Base-by-base conservation (phyloP, 2,329 filamentous ascomycete species). In the Pseudocercospora vitis region DNA sequence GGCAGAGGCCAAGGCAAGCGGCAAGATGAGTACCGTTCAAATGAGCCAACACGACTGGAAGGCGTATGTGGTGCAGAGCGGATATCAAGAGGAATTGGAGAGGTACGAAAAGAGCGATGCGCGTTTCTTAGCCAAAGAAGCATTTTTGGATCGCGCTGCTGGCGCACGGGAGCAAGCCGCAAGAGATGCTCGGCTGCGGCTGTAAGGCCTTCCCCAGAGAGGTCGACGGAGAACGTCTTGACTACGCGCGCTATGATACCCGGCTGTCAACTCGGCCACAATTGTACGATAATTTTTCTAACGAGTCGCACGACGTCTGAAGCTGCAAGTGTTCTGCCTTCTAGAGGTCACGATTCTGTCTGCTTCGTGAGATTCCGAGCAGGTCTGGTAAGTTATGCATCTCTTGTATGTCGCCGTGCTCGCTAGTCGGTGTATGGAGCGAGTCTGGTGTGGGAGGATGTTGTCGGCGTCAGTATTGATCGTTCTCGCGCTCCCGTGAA, bases 11-110 rank as follows among this genome's bases (percentile, higher is more conserved):
- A 71, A 59, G 66, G 65, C 55, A 61, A 79, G 63, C 18, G 78
- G 80, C 53, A 85, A 84, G 64, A 78, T 86, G 71, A 86, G 84
- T 60, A 84, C 83, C 0, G 81, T 86, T 46, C 82, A 85, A 69
- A 86, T 86, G 69, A 84, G 80, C 24, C 78, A 82, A 49, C 71
- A 85, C 63, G 83, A 86, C 62, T 86, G 83, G 83, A 82, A 81
- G 16, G 77, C 78, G 8, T 84, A 83, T 63, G 83, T 86, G 33
- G 81, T 84, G 64, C 71, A 79, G 49, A 77, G 78, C 45, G 79
- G 80, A 40, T 82, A 82, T 24, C 78, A 78, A 52, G 82, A 84
- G 53, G 83, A 86, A 67, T 67, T 86, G 64, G 78, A 81, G 51
- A 76, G 76, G 40, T 81, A 84, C 65, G 81, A 80, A 57, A 83